Evolutionary conservation across 2,329 filamentous ascomycete genomes (phyloP).

Genomic region (Ceratocystis variospora): DNA sequence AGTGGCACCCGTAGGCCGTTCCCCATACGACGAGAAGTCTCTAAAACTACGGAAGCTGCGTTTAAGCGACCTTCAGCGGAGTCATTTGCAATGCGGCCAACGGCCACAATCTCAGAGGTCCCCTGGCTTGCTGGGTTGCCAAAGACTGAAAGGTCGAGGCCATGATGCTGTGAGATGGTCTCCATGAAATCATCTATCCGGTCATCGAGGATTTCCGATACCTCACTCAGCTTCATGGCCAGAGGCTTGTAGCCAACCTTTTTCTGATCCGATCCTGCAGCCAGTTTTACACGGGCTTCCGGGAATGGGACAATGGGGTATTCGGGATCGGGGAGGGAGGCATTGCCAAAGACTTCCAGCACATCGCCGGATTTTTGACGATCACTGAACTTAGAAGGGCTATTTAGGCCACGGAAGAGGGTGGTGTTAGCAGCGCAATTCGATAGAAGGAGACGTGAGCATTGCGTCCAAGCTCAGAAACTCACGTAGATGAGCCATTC

Average conservation of each 20-base stretch:
- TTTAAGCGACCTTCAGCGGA: slow-evolving; percentile 77
- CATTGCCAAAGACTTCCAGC: slow-evolving; percentile 55
- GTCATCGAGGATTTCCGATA: slow-evolving; percentile 87
- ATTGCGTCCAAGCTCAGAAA: background rate
- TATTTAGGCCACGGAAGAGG: slow-evolving; percentile 22
- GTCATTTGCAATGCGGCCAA: slow-evolving; percentile 85
- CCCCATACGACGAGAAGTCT: slow-evolving; percentile 73
- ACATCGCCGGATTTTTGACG: slow-evolving; percentile 68
- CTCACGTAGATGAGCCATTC: slow-evolving; percentile 11
- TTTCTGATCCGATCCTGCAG: slow-evolving; percentile 73
- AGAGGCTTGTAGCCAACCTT: slow-evolving; percentile 87
- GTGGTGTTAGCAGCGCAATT: background rate
- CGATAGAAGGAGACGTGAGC: background rate
- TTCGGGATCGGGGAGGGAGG: slow-evolving; percentile 51
- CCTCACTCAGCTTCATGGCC: slow-evolving; percentile 86
- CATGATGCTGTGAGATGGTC: slow-evolving; percentile 60
- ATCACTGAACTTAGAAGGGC: slow-evolving; percentile 55
- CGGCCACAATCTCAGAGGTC: slow-evolving; percentile 73
- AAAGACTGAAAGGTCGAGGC: slow-evolving; percentile 65
- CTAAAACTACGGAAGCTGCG: slow-evolving; percentile 68
- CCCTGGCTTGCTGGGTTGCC: slow-evolving; percentile 77
- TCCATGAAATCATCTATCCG: slow-evolving; percentile 77
- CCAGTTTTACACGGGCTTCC: slow-evolving; percentile 70
- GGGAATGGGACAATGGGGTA: slow-evolving; percentile 57
- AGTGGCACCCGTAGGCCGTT: slow-evolving; percentile 70